Conservation (phyloP, 176 grass and related monocot species). For the Alloteropsis semialata region DNA sequence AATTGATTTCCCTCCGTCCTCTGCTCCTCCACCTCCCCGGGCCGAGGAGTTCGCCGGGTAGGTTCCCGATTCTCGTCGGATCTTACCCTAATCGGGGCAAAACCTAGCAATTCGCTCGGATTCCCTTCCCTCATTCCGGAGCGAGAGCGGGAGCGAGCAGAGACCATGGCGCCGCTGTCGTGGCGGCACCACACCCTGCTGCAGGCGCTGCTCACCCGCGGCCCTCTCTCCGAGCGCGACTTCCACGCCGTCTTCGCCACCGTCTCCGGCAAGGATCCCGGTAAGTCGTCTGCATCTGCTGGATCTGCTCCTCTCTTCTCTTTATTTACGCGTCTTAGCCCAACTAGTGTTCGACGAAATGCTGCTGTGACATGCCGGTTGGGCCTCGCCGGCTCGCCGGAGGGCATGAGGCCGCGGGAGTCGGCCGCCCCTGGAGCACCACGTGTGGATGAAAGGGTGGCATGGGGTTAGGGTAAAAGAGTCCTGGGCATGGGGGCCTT, state of each 20-base stretch:
- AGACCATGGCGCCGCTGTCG: slow-evolving; percentile 41
- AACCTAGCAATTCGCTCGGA: too few relatives aligned
- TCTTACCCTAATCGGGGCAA: too few relatives aligned
- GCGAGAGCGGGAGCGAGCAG: neutral
- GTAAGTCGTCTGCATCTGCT: neutral
- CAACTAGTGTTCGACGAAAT: slow-evolving; percentile 20
- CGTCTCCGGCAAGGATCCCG: slow-evolving; percentile 63
- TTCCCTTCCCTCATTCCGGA: neutral
- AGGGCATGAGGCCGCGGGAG: neutral
- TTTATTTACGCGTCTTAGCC: neutral
- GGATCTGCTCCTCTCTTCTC: neutral
- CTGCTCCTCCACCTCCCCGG: too few relatives aligned
- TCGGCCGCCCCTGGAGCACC: too few relatives aligned
- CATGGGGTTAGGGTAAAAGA: too few relatives aligned
- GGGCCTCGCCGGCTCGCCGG: neutral
- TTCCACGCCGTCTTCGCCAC: slow-evolving; percentile 56
- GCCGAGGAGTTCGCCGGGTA: neutral
- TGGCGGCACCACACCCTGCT: slow-evolving; percentile 73
- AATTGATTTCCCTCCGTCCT: too few relatives aligned
- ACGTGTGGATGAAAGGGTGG: too few relatives aligned
- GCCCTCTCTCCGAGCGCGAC: slow-evolving; percentile 50
- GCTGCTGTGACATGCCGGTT: neutral
- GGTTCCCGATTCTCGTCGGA: neutral
- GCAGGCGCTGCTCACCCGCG: slow-evolving; percentile 66
- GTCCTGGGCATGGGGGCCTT: too few relatives aligned